phyloP scores from a whole-genome alignment of 2,329 filamentous ascomycete species.

The Thyridium curvatum region DNA sequence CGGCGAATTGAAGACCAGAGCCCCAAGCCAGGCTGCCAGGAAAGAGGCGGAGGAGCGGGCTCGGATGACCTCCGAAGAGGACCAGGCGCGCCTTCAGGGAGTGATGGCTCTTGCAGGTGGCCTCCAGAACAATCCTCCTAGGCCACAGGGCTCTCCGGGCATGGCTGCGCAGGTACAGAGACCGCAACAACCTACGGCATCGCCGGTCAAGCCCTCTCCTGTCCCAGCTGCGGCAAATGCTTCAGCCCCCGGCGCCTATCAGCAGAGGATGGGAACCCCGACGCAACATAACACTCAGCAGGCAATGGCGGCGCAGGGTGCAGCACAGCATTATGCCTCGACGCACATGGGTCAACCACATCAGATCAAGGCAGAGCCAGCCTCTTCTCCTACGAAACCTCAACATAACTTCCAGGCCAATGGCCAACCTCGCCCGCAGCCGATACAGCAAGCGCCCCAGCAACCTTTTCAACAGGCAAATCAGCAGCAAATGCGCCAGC shows the following conservation, averaged over 20 bases:
- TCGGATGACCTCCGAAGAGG: conserved; percentile 51
- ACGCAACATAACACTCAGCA: background rate
- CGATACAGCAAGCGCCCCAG: background rate
- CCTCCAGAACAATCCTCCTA: conserved; percentile 32
- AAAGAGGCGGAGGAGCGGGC: conserved; percentile 62
- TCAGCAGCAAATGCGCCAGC: conserved; percentile 2
- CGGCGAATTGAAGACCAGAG: conserved; percentile 80
- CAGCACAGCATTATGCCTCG: background rate
- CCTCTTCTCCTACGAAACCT: background rate
- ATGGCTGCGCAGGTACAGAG: background rate
- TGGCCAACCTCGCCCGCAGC: background rate
- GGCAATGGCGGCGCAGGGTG: background rate
- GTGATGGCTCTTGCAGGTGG: conserved; percentile 50
- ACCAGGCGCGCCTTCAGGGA: conserved; percentile 54
- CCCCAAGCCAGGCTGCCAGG: conserved; percentile 65
- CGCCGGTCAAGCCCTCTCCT: background rate
- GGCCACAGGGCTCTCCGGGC: background rate
- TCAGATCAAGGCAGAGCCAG: background rate
- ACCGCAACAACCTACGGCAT: background rate
- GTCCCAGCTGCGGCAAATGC: background rate
- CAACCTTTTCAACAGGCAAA: conserved; percentile 2
- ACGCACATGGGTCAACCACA: background rate
- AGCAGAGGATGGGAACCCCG: background rate
- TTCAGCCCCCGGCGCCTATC: background rate
- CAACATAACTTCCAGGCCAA: background rate